Percentiles rank a stretch among this genome's conserved stretches.
Conservation (phyloP, 768 basidiomycete genomes). For the Rubroboletus satanas region DNA sequence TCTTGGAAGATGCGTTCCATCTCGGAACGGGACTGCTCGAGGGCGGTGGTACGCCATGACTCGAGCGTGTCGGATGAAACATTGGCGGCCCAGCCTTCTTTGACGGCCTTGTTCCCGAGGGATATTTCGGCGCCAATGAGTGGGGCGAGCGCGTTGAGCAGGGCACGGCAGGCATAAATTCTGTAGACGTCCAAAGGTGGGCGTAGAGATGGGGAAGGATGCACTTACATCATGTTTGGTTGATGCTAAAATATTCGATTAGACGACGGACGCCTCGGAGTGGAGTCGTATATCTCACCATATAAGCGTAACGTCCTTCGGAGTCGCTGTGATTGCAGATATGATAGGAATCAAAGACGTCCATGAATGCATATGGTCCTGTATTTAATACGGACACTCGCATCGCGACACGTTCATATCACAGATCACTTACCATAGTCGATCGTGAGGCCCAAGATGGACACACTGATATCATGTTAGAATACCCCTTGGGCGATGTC, state of each 20-base stretch:
- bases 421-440: conserved; percentile 53
- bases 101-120: conserved; percentile 43
- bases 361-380: conserved; percentile 96
- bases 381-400: conserved; percentile 2
- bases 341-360: conserved; percentile 78
- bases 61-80: conserved; percentile 49
- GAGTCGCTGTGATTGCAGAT: conserved; percentile 91
- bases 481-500: not conserved
- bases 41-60: conserved; percentile 58
- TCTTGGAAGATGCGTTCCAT: conserved; percentile 59
- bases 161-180: conserved; percentile 72
- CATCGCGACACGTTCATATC: not conserved
- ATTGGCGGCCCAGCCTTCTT: conserved; percentile 61
- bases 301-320: conserved; percentile 73
- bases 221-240: conserved; percentile 72
- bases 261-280: not conserved
- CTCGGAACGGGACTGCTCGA: conserved; percentile 51
- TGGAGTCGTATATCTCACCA: conserved; percentile 28
- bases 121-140: conserved; percentile 81
- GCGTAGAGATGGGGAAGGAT: not conserved
- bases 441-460: conserved; percentile 70
- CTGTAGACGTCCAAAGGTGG: conserved; percentile 34
- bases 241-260: conserved; percentile 45
- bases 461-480: conserved; percentile 47
- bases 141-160: conserved; percentile 75